Conservation (phyloP, 495 filamentous ascomycete genomes). For the Massariosphaeria phaeospora region DNA sequence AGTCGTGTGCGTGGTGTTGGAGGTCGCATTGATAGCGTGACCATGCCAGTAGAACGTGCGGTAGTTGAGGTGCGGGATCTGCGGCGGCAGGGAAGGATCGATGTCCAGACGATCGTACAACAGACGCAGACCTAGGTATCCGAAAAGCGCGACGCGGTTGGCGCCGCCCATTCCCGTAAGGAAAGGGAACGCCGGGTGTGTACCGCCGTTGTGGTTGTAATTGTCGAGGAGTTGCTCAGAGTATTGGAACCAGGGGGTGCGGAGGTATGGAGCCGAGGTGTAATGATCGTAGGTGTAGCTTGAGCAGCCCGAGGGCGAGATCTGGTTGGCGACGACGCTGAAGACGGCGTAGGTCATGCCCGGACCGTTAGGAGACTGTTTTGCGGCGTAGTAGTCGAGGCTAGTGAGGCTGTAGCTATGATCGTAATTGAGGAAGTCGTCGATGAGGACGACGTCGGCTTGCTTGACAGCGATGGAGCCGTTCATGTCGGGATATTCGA, state of each 20-base stretch:
- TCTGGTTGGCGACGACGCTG: conserved; percentile 54
- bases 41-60: conserved; percentile 69
- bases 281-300: conserved; percentile 60
- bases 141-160: conserved; percentile 57
- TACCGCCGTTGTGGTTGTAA: conserved; percentile 59
- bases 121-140: conserved; percentile 57
- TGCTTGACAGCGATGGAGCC: conserved; percentile 59
- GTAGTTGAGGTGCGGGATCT: conserved; percentile 57
- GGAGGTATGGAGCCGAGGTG: conserved; percentile 50
- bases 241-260: conserved; percentile 56
- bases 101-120: conserved; percentile 53
- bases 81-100: conserved; percentile 56
- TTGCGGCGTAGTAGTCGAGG: conserved; percentile 61
- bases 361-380: conserved; percentile 58
- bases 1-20: conserved; percentile 63
- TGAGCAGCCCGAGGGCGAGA: conserved; percentile 58
- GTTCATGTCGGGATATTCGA: conserved; percentile 65
- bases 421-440: conserved; percentile 53
- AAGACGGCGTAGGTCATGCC: conserved; percentile 67
- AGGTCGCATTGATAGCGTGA: conserved; percentile 55
- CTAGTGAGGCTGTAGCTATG: conserved; percentile 56
- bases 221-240: conserved; percentile 69
- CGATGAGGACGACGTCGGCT: conserved; percentile 59
- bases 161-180: conserved; percentile 62
- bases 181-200: conserved; percentile 62